Evolutionary conservation across 2,329 filamentous ascomycete species (phyloP), one percentile per base, ranked within the genome.

Genomic region (Stagonosporopsis cucurbitacearum): DNA sequence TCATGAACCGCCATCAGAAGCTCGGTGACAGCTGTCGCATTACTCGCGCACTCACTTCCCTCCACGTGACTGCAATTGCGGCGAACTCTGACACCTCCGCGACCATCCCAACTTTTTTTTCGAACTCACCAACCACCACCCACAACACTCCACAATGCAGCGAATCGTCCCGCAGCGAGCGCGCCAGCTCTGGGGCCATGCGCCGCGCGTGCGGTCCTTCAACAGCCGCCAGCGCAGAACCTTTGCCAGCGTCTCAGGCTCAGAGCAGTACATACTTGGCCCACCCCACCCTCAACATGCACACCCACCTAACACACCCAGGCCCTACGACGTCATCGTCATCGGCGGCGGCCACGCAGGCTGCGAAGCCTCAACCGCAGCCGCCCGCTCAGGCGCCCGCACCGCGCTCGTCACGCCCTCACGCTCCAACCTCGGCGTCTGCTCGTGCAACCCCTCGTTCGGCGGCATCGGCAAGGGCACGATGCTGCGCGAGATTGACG

Each of bases 401-500:
- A 98, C 95, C 37, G 94, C 90, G 1, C 84, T 99, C 63, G 83
- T 99, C 44, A 99, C 95, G 1, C 95, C 94, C 2, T 92, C 90
- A 57, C 77, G 91, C 54, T 88, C 93, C 56, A 96, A 97, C 67
- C 87, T 98, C 19, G 94, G 94, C 51, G 91, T 95, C 26, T 98
- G 94, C 79, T 97, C 93, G 32, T 98, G 94, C 79, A 98, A 98
- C 74, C 94, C 94, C 1, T 96, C 92, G 62, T 96, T 99, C 71
- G 95, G 95, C 35, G 95, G 95, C n/a, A 98, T 99, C 66, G 95
- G 95, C 40, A 99, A 99, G 75, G 95, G 95, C 15, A 98, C 91
- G 9, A 97, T 99, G 81, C 81, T 99, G 46, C 88, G 94, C 37
- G 95, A 99, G 77, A 88, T 99, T 28, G 95, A 99, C 79, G 95